phyloP scores from a whole-genome alignment of 257 asterid genomes.

The Solanum piurae region DNA sequence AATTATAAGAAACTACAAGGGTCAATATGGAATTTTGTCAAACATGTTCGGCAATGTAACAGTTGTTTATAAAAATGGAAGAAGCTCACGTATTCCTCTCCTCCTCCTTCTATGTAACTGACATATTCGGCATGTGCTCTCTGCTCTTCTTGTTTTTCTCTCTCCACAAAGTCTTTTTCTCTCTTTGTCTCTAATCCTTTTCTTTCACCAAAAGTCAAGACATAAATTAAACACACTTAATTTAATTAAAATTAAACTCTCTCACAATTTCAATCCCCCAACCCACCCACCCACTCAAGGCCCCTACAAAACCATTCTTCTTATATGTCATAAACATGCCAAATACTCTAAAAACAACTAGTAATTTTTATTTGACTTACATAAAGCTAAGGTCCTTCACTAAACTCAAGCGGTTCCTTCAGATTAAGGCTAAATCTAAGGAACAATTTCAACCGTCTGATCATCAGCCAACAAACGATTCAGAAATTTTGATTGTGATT shows the following conservation, averaged over 20 bases:
- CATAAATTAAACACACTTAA: neutral
- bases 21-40: neutral
- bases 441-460: conserved; percentile 3
- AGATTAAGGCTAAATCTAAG: conserved; percentile 10
- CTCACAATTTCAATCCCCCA: neutral
- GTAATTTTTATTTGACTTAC: conserved; percentile 16
- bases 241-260: neutral
- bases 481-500: neutral
- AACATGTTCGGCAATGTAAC: neutral
- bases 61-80: neutral
- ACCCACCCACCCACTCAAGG: neutral
- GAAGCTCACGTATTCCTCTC: neutral
- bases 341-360: neutral
- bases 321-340: conserved; percentile 26
- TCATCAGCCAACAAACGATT: neutral
- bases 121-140: conserved; percentile 42
- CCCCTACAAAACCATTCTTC: conserved; percentile 1
- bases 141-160: conserved; percentile 30
- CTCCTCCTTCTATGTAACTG: conserved; percentile 9
- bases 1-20: neutral
- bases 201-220: conserved; percentile 28
- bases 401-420: conserved; percentile 30
- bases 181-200: conserved; percentile 4
- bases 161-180: conserved; percentile 35
- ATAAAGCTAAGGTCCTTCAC: conserved; percentile 26